Conservation (phyloP, 768 basidiomycete species). For the Russula foetens region DNA sequence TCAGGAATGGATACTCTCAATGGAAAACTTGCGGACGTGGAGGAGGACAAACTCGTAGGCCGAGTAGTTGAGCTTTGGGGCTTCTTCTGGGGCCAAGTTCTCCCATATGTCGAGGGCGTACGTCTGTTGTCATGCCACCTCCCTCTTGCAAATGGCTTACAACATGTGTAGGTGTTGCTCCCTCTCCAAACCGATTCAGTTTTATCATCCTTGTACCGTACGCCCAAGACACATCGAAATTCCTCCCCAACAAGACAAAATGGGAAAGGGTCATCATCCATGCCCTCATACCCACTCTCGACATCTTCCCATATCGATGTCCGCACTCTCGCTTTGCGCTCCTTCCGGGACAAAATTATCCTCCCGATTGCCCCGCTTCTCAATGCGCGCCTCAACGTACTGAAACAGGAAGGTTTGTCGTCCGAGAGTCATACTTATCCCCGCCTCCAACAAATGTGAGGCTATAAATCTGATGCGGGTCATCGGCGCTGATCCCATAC, state of each 20-base stretch:
- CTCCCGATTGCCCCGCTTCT: constrained; percentile 54
- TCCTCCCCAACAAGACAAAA: constrained; percentile 46
- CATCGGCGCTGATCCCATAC: constrained; percentile 9
- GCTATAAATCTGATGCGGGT: neutral
- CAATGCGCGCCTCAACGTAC: constrained; percentile 44
- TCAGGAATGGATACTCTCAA: constrained; percentile 91
- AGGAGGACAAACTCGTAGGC: constrained; percentile 69
- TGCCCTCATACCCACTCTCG: constrained; percentile 26
- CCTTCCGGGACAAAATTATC: constrained; percentile 75
- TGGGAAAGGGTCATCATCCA: constrained; percentile 35
- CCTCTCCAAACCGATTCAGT: constrained; percentile 55
- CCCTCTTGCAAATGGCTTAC: constrained; percentile 23
- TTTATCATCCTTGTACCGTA: constrained; percentile 60
- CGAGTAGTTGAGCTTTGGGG: constrained; percentile 85
- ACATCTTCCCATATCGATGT: constrained; percentile 62
- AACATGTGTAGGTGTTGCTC: constrained; percentile 39
- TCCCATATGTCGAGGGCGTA: constrained; percentile 85
- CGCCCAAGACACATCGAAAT: constrained; percentile 37
- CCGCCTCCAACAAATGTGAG: constrained; percentile 75
- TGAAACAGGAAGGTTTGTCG: constrained; percentile 46
- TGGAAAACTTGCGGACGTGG: constrained; percentile 65
- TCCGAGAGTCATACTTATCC: constrained; percentile 50
- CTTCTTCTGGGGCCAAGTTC: constrained; percentile 88
- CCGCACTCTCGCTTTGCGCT: constrained; percentile 66
- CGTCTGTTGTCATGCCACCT: constrained; percentile 35